Evolutionary conservation across 768 basidiomycete genomes (phyloP), one percentile per base, ranked within the genome.

Genomic region (Lepiota brunneoincarnata): DNA sequence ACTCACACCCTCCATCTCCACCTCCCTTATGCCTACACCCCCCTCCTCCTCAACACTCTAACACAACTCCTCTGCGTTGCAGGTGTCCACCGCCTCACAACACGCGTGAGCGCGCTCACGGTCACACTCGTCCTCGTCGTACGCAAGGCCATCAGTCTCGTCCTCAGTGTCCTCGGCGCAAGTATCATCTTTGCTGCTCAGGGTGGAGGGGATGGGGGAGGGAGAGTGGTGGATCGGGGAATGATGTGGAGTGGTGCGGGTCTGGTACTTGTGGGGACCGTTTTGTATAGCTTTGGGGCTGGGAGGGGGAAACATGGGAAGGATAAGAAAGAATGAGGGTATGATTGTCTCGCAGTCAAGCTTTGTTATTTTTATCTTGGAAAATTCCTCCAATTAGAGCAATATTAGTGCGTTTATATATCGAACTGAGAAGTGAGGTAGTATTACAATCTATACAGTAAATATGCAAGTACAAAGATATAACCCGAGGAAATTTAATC

Each of bases 51-150:
- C 31, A 96, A 95, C 70, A 87, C 93, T 7, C 52, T 86, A 36
- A 95, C 93, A 0, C 92, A 94, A 64, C 76, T 93, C 3, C 56
- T 95, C 6, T 98, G 94, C 69, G 85, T 89, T 14, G 75, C 90
- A 0, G 94, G 94, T 28, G 94, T 96, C 40, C 85, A 97, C 67
- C 77, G 91, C 43, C 78, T 98, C 57, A 92, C 92, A 0, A 84
- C 86, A 0, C 80, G 83, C 42, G 87, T 91, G 5, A 82, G 80
- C 46, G 78, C 87, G 9, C 75, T 93, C 37, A 87, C 82, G 0
- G 91, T 93, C 15, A 90, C 87, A 3, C 84, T 93, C 51, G 77
- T 91, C 21, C 76, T 92, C 38, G 88, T 87, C 49, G 86, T 93
- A 15, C 80, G 91, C 54, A 93, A 93, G 64, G 91, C 90, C 11